Evolutionary conservation across 2,329 filamentous ascomycete species (phyloP), one percentile per base, ranked within the genome.

Genomic region (Immersiporthe knoxdaviesiana): DNA sequence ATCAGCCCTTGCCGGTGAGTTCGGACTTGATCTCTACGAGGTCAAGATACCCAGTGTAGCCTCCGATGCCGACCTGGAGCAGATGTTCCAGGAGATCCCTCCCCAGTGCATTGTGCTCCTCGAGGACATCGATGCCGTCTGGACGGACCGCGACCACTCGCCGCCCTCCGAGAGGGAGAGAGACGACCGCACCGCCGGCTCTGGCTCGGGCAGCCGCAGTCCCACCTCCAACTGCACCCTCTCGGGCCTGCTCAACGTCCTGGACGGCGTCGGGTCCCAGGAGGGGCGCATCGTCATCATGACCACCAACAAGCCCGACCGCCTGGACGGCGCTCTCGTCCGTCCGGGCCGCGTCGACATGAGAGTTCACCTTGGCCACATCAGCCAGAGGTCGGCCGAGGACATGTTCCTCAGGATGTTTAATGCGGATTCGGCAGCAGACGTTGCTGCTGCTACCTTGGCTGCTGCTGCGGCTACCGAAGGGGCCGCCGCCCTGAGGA

Each of bases 251-350:
- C 82, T 92, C 12, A 92, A 92, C 68, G 85, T 89, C 35, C 87
- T 92, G 71, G 90, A 91, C 71, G 89, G 89, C 1, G 89, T 91
- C 0, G 88, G 88, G 0, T 87, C 87, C 0, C 87, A 87, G 69
- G 90, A 92, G 78, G 90, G 90, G 1, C 83, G 88, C 10, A 86
- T 92, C 1, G 81, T 92, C 0, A 86, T 92, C 72, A 92, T 92
- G 90, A 92, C 90, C 0, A 91, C 90, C 0, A 92, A 92, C 72
- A 85, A 87, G 68, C 83, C 84, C 0, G 86, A 90, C 68, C 85
- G 86, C 68, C 82, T 91, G 0, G 88, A 91, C 68, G 77, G 82
- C 2, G 89, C 88, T 0, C 81, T 91, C 1, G 84, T 90, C 32
- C 82, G 89, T 0, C 88, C 89, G 0, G 90, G 89, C 0, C 79